Evolutionary conservation across 495 filamentous ascomycete species (phyloP), one percentile per base, ranked within the genome.

Genomic region (Bacidia rubella): DNA sequence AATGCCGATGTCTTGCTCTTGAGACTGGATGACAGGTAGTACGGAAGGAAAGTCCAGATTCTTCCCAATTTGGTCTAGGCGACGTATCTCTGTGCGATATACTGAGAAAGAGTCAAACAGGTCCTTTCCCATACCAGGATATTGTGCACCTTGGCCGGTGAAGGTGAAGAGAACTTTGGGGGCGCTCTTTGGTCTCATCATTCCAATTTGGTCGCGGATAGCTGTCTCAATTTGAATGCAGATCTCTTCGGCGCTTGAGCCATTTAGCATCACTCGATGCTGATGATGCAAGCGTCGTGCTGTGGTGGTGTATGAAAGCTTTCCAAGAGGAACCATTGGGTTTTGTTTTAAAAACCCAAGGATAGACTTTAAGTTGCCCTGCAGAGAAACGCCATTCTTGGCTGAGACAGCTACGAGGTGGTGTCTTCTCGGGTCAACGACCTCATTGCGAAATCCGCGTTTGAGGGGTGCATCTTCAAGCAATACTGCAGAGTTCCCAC

Each of bases 241-340:
- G 26, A 56, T 32, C 12, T 26, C 40, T 4, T 51, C 49, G 25
- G 61, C n/a, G 38, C 46, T 49, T 12, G 70, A 67, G 1, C 73
- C 83, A 11, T 69, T 65, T n/a, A 85, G 73, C 25, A 74, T 74
- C 52, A 83, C 74, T 41, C 87, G 79, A 72, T 80, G 81, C 44
- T 78, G 76, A 62, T 90, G 82, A 55, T 90, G 87, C 12, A 84
- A 78, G 21, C 81, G 80, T 54, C 87, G 76, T 40, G 87, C 86
- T 9, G 87, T 92, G 1, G 82, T 85, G 2, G 84, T 87, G 65
- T 92, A 93, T 3, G 87, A 79, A 2, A 90, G 65, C 50, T 72
- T 68, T 11, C 72, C 63, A 4, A 86, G 59, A 3, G 61, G 60
- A 2, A 50, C 27, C 0, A 73, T 71, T 0, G 73, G 66, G 44